phyloP scores from a whole-genome alignment of 352 stramenopile genomes.

The Pythium insidiosum region DNA sequence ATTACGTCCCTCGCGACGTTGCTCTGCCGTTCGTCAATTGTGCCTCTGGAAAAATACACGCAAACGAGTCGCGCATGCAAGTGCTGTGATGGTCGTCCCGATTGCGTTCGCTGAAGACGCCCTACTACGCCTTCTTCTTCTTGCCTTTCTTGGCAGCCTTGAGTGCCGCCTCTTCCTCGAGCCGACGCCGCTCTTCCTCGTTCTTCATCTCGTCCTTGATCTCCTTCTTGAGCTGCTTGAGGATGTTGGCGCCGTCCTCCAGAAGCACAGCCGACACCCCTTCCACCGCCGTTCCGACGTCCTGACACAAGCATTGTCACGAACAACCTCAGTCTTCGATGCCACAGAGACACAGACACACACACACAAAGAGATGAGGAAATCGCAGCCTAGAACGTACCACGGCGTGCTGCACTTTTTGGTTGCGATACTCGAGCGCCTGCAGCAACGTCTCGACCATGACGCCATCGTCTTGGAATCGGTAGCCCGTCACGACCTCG shows the following conservation, averaged over 20 bases:
- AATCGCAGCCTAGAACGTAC: no score
- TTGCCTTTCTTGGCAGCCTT: constrained; percentile 79
- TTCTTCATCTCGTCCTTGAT: constrained; percentile 70
- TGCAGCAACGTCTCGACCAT: constrained; percentile 45
- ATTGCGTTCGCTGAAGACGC: neutral
- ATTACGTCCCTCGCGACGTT: neutral
- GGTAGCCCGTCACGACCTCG: constrained; percentile 21
- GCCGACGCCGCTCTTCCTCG: constrained; percentile 63
- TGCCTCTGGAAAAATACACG: no score
- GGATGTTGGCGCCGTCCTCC: constrained; percentile 39
- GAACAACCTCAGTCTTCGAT: neutral
- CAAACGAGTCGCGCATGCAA: no score
- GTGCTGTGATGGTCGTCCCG: no score
- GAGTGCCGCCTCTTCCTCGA: constrained; percentile 56
- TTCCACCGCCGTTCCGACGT: constrained; percentile 30
- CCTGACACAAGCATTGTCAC: constrained; percentile 13
- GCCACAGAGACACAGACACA: neutral
- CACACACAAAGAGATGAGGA: no score
- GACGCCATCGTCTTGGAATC: constrained; percentile 47
- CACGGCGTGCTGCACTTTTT: constrained; percentile 41
- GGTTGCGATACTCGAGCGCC: constrained; percentile 52
- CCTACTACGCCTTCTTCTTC: constrained; percentile 55
- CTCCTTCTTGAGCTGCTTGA: constrained; percentile 81
- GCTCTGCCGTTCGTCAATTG: no score
- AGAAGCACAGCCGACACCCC: constrained; percentile 43